phyloP scores from a whole-genome alignment of 495 filamentous ascomycete species.

The Xanthoparmelia taractica region DNA sequence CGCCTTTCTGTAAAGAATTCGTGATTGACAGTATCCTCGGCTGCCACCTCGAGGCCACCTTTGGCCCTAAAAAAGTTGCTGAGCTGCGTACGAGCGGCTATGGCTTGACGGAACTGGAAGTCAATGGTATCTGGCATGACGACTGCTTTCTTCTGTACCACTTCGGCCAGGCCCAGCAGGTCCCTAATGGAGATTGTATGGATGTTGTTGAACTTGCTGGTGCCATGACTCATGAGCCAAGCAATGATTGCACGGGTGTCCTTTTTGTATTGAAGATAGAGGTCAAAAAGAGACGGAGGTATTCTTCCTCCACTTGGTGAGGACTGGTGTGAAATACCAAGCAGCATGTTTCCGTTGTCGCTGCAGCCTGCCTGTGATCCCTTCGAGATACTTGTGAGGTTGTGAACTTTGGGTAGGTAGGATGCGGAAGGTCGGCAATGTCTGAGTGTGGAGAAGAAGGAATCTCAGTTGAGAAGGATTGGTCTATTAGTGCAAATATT shows the following conservation, averaged over 20 bases:
- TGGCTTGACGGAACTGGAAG: conserved; percentile 27
- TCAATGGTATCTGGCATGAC: conserved; percentile 26
- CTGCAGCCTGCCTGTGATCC: too few species aligned
- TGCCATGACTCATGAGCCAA: conserved; percentile 25
- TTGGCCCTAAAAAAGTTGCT: conserved; percentile 24
- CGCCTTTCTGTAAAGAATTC: conserved; percentile 28
- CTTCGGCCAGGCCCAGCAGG: conserved; percentile 17
- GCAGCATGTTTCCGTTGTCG: background rate
- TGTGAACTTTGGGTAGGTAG: background rate
- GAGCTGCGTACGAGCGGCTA: conserved; percentile 22
- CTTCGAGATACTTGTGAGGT: background rate
- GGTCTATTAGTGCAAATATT: background rate
- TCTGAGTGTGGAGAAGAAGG: background rate
- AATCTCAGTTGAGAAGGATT: background rate
- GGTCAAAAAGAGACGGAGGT: conserved; percentile 18
- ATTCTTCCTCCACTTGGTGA: background rate
- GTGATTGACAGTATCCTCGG: conserved; percentile 19
- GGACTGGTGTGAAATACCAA: background rate
- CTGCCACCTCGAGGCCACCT: background rate
- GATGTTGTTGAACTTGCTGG: background rate
- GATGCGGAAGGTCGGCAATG: background rate
- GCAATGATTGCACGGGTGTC: conserved; percentile 25
- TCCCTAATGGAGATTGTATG: conserved; percentile 22
- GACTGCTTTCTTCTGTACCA: conserved; percentile 20
- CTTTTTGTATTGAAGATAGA: conserved; percentile 28